These are phyloP conservation scores for Nigrograna mackinnonii DNA, from an alignment of 2,329 filamentous ascomycete species.

Conservation along the genomic window DNA sequence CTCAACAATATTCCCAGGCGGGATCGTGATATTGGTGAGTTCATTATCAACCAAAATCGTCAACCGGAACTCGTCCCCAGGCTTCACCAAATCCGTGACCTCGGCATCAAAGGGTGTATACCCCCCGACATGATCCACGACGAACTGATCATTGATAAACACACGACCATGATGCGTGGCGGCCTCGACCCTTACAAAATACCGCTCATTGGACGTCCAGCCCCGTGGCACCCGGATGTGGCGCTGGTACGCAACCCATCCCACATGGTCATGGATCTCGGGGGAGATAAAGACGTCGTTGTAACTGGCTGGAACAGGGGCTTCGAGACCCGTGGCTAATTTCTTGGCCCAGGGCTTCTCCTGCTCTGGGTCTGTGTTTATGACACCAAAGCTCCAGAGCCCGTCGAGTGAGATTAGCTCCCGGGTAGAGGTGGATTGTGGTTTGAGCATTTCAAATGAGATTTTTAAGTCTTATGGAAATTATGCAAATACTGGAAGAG, in stretches of 20 bases:
- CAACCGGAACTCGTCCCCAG: conserved; percentile 6
- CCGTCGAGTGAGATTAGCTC: conserved; percentile 6
- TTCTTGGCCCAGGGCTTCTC: neutral
- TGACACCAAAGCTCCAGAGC: conserved; percentile 9
- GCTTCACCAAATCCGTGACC: conserved; percentile 5
- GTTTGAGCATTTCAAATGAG: conserved; percentile 8
- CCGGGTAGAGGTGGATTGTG: conserved; percentile 2
- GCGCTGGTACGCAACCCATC: conserved; percentile 12
- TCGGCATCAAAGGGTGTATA: conserved; percentile 15
- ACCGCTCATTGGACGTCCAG: conserved; percentile 3
- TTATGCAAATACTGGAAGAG: no score
- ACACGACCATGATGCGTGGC: conserved; percentile 12
- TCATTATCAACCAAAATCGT: conserved; percentile 7
- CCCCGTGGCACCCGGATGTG: conserved; percentile 5
- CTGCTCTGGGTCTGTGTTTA: neutral
- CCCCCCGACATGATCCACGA: conserved; percentile 7
- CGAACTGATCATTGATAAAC: conserved; percentile 6
- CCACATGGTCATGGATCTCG: conserved; percentile 10
- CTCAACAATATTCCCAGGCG: conserved; percentile 7
- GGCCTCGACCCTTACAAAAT: conserved; percentile 9
- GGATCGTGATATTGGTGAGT: conserved; percentile 9
- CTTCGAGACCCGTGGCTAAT: conserved; percentile 5
- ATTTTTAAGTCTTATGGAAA: no score
- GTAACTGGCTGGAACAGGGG: conserved; percentile 11
- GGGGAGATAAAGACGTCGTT: conserved; percentile 11